Evolutionary conservation across 129 eudicot species (phyloP).

Genomic region (Sambucus nigra): DNA sequence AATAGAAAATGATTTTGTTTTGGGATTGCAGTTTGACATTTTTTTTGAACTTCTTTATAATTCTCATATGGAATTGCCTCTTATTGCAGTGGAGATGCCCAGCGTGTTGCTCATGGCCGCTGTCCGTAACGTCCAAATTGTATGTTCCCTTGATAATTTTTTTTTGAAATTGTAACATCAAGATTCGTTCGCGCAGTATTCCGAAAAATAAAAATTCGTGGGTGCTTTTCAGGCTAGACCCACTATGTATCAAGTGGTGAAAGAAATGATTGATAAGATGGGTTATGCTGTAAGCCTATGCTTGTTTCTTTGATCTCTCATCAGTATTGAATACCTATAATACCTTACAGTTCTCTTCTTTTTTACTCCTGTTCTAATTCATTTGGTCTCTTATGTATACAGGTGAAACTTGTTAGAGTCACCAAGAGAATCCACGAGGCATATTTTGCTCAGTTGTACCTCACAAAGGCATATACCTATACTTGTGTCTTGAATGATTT

Average conservation of each 20-base stretch:
- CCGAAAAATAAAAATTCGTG: constrained; percentile 6
- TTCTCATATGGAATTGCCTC: constrained; percentile 4
- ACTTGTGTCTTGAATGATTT: constrained; percentile 4
- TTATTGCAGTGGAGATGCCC: constrained; percentile 81
- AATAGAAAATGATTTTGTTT: neutral
- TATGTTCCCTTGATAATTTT: constrained; percentile 22
- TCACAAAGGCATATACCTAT: constrained; percentile 47
- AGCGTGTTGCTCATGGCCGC: constrained; percentile 88
- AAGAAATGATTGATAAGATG: constrained; percentile 93
- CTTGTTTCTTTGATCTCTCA: neutral
- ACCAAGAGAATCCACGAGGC: constrained; percentile 89
- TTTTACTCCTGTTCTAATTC: neutral
- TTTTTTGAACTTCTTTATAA: too few relatives aligned
- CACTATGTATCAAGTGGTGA: constrained; percentile 74
- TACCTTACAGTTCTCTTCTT: neutral
- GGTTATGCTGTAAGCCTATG: constrained; percentile 62
- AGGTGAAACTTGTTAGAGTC: constrained; percentile 94
- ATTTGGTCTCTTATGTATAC: constrained; percentile 5
- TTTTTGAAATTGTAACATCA: neutral
- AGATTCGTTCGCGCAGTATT: neutral
- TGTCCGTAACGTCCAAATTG: constrained; percentile 69
- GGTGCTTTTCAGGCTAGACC: constrained; percentile 66
- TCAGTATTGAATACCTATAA: neutral
- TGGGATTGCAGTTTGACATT: constrained; percentile 1
- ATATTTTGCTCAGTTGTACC: constrained; percentile 68